These are phyloP conservation scores for Phytophthora podocarpi DNA, from an alignment of 352 stramenopile genomes.

Conservation along the genomic window DNA sequence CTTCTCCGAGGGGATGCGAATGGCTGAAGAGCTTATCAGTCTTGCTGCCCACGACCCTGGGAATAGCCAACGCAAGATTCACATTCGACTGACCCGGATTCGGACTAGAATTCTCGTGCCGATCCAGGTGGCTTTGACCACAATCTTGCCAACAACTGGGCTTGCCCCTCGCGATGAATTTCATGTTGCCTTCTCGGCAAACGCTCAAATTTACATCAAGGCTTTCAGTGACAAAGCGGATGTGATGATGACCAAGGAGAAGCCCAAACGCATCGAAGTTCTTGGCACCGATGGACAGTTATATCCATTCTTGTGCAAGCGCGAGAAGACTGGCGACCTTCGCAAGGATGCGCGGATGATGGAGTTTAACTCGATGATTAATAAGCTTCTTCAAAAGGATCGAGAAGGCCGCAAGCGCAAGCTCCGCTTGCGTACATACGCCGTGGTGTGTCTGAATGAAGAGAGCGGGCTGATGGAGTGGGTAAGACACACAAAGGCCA, in stretches of 20 bases:
- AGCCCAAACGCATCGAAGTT: conserved; percentile 97
- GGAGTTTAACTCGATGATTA: conserved; percentile 99
- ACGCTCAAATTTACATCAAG: conserved; percentile 87
- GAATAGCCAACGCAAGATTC: conserved; percentile 76
- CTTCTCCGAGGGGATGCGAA: conserved; percentile 84
- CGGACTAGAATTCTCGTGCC: conserved; percentile 80
- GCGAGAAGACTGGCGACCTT: conserved; percentile 98
- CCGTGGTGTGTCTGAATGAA: conserved; percentile 99
- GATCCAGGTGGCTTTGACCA: conserved; percentile 79
- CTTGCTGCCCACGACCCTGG: conserved; percentile 91
- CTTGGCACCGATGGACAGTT: conserved; percentile 69
- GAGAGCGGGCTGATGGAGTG: conserved; percentile 99
- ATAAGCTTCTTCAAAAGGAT: conserved; percentile 96
- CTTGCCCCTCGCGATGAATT: conserved; percentile 56
- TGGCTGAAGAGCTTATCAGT: conserved; percentile 95
- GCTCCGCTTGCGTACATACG: conserved; percentile 97
- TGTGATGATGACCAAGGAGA: conserved; percentile 99
- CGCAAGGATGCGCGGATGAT: conserved; percentile 99
- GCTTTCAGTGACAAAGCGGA: conserved; percentile 91
- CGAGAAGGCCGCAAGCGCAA: conserved; percentile 89
- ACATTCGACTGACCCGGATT: conserved; percentile 74
- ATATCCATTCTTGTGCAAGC: conserved; percentile 95
- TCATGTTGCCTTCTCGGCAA: conserved; percentile 65
- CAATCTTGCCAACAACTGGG: conserved; percentile 68
- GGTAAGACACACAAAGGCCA: conserved; percentile 97